Evolutionary conservation across 805 yeast species (phyloP), one percentile per base, ranked within the genome.

Genomic region (Ogataea polymorpha): DNA sequence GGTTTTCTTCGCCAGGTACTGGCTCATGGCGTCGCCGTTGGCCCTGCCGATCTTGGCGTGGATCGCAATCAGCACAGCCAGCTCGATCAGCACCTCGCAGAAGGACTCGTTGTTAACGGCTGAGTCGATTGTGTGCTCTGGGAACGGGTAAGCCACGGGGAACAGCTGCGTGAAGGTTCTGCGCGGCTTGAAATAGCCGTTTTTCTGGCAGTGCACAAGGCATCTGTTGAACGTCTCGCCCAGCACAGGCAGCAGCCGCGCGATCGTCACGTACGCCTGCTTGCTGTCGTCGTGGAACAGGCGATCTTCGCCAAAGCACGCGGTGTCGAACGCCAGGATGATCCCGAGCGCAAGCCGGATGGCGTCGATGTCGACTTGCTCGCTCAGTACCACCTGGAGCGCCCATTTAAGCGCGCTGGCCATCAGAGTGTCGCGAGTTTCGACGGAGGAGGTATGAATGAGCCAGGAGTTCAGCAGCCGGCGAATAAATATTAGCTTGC

Each of bases 11-110:
- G 10, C 12, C 16, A 48, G 12, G 32, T 34, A 41, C 15, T 41
- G n/a, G 9, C 6, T 23, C 23, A 43, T 23, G 14, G 43, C 38
- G n/a, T 41, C 42, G 6, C 39, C 39, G 7, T 37, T 39, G 4
- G 38, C 41, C 2, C 29, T 17, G n/a, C 48, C 38, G 17, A 55
- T 45, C 51, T 74, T 75, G 12, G 81, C 65, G 18, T 81, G 62
- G 52, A 67, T 75, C 12, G 80, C 68, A 40, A 80, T 74, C n/a
- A 84, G 66, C 12, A 82, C 72, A 6, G 82, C 69, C 35, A 86
- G 58, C 56, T 88, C 96, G 30, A 85, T 65, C 39, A 87, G 64
- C 3, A 83, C 69, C 57, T 88, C 96, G 20, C 80, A 86, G 42
- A 84, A 68, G 2, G 72, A 66, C 48, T 80, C 85, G 46, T 82